Evolutionary conservation across 176 grass and related monocot genomes (phyloP).

Genomic region (Aegilops longissima): DNA sequence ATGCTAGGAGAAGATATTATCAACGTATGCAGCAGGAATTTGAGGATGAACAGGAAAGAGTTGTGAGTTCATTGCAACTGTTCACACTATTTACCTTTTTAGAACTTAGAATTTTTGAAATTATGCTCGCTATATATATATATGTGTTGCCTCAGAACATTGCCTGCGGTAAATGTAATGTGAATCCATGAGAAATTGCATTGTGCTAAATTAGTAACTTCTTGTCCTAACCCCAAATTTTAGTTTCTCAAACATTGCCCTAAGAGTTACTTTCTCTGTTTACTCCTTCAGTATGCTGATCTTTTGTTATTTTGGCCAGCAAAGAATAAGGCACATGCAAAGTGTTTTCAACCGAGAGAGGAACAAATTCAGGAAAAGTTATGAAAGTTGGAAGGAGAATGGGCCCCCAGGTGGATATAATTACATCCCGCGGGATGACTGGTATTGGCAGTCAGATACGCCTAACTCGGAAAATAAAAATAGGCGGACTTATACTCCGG

Average conservation of each 20-base stretch:
- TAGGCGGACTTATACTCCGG: conserved; percentile 42
- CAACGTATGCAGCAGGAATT: conserved; percentile 77
- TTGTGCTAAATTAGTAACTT: conserved; percentile 4
- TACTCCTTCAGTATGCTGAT: conserved; percentile 15
- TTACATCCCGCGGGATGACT: conserved; percentile 92
- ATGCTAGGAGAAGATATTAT: conserved; percentile 75
- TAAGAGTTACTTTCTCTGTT: conserved; percentile 7
- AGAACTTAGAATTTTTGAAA: background rate
- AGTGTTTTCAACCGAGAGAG: conserved; percentile 97
- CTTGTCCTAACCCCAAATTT: background rate
- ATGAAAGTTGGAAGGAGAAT: conserved; percentile 87
- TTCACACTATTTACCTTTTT: conserved; percentile 23
- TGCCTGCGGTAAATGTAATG: background rate
- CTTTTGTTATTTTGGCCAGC: conserved; percentile 37
- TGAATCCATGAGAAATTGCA: background rate
- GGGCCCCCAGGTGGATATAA: conserved; percentile 71
- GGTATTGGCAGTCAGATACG: conserved; percentile 81
- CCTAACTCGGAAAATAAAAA: conserved; percentile 61
- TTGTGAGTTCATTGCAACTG: conserved; percentile 53
- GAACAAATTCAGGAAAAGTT: conserved; percentile 73
- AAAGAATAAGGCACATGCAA: conserved; percentile 96
- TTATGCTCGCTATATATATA: background rate
- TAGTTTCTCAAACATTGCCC: background rate
- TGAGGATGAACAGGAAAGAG: conserved; percentile 87
- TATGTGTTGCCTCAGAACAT: background rate